Conservation (phyloP, 129 eudicot genomes). For the Flaveria robusta region DNA sequence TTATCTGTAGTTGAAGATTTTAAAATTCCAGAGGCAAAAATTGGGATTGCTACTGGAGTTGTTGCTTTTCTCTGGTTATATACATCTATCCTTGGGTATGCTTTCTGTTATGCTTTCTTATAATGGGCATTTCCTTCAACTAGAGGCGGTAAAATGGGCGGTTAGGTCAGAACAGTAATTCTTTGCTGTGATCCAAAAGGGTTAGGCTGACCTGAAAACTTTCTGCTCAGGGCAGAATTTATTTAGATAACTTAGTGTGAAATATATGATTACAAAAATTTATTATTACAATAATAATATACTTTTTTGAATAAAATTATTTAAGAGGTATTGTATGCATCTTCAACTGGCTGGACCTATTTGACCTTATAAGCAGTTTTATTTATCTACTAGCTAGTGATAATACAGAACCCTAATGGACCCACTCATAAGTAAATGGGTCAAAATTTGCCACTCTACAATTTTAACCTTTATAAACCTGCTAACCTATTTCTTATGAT, state of each 20-base stretch:
- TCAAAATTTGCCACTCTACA: not conserved
- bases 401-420: not conserved
- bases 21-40: conserved; percentile 74
- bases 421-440: not conserved
- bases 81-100: conserved; percentile 84
- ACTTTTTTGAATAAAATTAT: not conserved
- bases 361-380: not conserved
- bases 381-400: not conserved
- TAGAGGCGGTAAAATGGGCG: not conserved
- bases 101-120: conserved; percentile 2
- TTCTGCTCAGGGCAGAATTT: not conserved
- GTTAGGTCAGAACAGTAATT: not conserved
- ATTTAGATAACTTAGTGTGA: not conserved
- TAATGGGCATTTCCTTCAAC: conserved; percentile 4
- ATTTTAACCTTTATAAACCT: not conserved
- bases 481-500: conserved; percentile 25
- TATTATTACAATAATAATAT: not conserved
- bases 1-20: conserved; percentile 64
- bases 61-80: conserved; percentile 92
- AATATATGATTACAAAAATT: not conserved
- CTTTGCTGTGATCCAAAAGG: not conserved
- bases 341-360: conserved; percentile 6
- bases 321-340: not conserved
- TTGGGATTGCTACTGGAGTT: conserved; percentile 78
- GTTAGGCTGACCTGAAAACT: not conserved